phyloP scores from a whole-genome alignment of 179 eudicot species.

The Pouteria campechiana region DNA sequence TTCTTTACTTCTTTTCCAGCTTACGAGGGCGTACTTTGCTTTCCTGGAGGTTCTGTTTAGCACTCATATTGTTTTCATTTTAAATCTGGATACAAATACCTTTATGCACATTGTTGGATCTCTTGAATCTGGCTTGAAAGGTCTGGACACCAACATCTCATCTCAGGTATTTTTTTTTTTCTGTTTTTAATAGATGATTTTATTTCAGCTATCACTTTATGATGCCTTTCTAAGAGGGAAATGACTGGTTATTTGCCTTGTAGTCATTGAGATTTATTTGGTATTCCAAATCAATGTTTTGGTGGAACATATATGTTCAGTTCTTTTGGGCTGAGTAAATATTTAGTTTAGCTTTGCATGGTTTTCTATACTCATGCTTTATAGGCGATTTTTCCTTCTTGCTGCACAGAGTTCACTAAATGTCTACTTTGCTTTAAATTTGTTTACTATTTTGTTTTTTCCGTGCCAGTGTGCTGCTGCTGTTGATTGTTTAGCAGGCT shows the following conservation, averaged over 20 bases:
- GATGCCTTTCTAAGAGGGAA: not conserved
- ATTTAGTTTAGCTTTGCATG: too few relatives aligned
- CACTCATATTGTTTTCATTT: conserved; percentile 58
- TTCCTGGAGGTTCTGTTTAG: conserved; percentile 85
- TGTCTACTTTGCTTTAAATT: too few relatives aligned
- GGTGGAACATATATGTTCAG: too few relatives aligned
- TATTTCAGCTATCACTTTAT: not conserved
- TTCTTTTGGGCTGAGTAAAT: too few relatives aligned
- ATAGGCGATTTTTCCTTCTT: too few relatives aligned
- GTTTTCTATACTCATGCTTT: too few relatives aligned
- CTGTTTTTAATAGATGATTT: not conserved
- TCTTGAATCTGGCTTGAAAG: conserved; percentile 94
- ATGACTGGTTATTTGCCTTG: too few relatives aligned
- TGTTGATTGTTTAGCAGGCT: conserved; percentile 80
- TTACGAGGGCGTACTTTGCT: conserved; percentile 76
- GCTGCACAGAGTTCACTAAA: too few relatives aligned
- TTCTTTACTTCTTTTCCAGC: conserved; percentile 47
- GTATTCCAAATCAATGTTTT: too few relatives aligned
- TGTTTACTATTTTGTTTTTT: not conserved
- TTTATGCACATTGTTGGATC: conserved; percentile 83
- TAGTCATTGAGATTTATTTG: too few relatives aligned
- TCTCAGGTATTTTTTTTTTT: conserved; percentile 55
- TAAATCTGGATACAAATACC: conserved; percentile 71
- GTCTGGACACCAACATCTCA: conserved; percentile 65
- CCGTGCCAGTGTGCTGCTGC: conserved; percentile 82